Conservation (phyloP, 2,329 filamentous ascomycete genomes). For the Orbilia brochopaga region DNA sequence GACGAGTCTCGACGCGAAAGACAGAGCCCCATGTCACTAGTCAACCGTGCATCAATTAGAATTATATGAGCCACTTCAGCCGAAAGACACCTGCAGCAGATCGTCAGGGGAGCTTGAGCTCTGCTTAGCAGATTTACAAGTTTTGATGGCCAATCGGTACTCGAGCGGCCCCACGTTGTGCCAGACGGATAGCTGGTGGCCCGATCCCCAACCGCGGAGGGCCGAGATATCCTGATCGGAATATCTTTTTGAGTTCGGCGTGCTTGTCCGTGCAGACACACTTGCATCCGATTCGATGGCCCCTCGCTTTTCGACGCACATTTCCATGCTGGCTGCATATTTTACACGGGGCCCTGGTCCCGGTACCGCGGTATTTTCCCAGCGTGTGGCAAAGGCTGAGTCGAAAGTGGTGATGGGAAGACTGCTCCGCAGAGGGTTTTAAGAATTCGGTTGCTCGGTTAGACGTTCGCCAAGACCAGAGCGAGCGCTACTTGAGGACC, state of each 20-base stretch:
- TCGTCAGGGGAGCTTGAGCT: background rate
- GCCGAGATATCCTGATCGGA: background rate
- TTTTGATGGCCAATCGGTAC: background rate
- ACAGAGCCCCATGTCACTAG: background rate
- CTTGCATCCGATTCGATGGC: background rate
- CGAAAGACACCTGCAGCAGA: background rate
- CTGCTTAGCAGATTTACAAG: background rate
- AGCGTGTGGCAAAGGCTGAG: background rate
- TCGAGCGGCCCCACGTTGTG: constrained; percentile 2
- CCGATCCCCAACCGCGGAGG: background rate
- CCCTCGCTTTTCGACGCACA: background rate
- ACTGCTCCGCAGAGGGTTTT: no score
- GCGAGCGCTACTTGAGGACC: no score
- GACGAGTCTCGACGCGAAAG: background rate
- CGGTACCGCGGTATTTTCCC: constrained; percentile 1
- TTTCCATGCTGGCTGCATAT: background rate
- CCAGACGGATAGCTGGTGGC: background rate
- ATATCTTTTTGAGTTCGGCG: background rate
- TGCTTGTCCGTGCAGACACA: background rate
- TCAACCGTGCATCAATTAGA: background rate
- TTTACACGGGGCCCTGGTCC: background rate
- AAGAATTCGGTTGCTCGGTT: no score
- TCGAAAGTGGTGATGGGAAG: background rate
- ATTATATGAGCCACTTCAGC: background rate
- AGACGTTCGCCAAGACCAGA: no score